A percentile compares a stretch with the other conserved stretches of the same genome.
Evolutionary conservation across 2,329 filamentous ascomycete genomes (phyloP).

Genomic region (Penicillium sp.): DNA sequence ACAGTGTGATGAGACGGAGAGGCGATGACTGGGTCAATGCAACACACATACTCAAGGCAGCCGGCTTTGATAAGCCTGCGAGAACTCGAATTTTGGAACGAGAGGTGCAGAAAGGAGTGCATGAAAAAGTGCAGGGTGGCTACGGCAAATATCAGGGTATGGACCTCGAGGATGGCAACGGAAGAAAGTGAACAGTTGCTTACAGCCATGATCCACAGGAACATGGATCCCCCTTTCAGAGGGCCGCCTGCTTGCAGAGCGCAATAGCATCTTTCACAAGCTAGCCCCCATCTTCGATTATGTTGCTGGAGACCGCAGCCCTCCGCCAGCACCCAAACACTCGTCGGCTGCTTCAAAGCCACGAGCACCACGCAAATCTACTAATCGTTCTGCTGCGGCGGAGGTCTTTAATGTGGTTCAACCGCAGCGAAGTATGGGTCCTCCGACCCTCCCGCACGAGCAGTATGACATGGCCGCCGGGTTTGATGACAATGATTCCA

Average conservation of each 20-base stretch:
- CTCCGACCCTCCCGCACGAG: conserved; percentile 52
- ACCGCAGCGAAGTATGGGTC: conserved; percentile 34
- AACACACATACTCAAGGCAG: conserved; percentile 97
- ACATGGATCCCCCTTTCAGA: conserved; percentile 92
- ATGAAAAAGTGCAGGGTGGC: conserved; percentile 97
- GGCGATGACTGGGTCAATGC: conserved; percentile 98
- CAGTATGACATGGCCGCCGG: conserved; percentile 64
- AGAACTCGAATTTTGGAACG: conserved; percentile 92
- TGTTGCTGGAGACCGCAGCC: conserved; percentile 77
- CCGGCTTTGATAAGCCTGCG: conserved; percentile 94
- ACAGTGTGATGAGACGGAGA: conserved; percentile 95
- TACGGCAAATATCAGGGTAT: conserved; percentile 97
- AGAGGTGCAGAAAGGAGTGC: conserved; percentile 92
- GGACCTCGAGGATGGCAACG: background rate
- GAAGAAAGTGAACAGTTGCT: conserved; percentile 1
- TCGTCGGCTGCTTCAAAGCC: conserved; percentile 68
- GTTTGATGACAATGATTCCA: conserved; percentile 73
- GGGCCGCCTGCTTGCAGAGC: conserved; percentile 76
- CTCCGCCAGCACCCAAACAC: conserved; percentile 91
- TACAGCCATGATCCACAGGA: conserved; percentile 50
- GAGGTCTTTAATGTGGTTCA: conserved; percentile 35
- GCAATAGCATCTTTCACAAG: conserved; percentile 82
- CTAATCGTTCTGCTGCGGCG: conserved; percentile 50
- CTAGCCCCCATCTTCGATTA: conserved; percentile 87
- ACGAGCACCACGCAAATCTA: conserved; percentile 66